Base-by-base conservation (phyloP, 345 rosid genomes). In the Mercurialis annua region DNA sequence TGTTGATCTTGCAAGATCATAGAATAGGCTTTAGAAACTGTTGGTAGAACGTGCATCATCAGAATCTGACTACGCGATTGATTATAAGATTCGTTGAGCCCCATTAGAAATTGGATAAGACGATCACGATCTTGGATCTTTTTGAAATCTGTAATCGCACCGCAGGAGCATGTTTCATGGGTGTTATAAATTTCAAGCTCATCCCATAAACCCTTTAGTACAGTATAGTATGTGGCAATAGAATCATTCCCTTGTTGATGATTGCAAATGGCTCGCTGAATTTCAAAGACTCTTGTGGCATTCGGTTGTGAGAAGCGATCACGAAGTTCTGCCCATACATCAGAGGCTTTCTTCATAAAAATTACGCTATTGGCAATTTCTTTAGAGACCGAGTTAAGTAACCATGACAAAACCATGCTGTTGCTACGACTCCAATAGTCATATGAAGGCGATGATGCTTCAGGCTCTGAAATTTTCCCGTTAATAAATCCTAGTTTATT, bases 131-230 rank as follows among this genome's bases (percentile, higher is more conserved):
- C 36, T 10, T 56, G 60, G 30, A 56, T 17, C 1, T 11, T 10
- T 27, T 56, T 56, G 27, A 30, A n/a, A n/a, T n/a, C n/a, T n/a
- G n/a, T n/a, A 26, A 56, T 6, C 2, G 60, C 40, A 26, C 20
- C n/a, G 30, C 60, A 56, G 1, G 60, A 44, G 16, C 2, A 44
- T 10, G 48, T 2, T 44, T 1, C 16, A 44, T 12, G 16, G 16
- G 14, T 18, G 16, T 44, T 44, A 44, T 44, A 44, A 44, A 44
- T 44, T 12, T 44, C 48, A 2, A 44, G 10, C 16, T 56, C 60
- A 56, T 30, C 60, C 60, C 40, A 56, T 29, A 56, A 56, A 10
- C 60, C 36, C 9, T 56, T 56, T 30, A 56, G 30, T 2, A 56
- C 4, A 10, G 60, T 26, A 15, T 27, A 56, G 6, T 56, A 30